phyloP scores from a whole-genome alignment of 2,329 filamentous ascomycete species.

The Podosphaera aphanis region DNA sequence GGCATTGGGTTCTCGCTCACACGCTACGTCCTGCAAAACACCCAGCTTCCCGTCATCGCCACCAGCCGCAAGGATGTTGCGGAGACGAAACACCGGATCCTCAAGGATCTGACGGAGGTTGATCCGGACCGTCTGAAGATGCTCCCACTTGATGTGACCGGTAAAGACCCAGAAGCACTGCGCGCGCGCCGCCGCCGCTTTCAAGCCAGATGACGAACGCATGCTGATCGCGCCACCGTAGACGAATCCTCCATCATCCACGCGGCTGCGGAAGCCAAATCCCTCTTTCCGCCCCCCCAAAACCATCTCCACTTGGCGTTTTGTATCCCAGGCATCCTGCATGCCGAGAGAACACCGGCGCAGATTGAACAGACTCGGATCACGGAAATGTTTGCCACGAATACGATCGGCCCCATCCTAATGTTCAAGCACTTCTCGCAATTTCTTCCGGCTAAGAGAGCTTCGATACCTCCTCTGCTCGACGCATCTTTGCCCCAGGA shows the following conservation, averaged over 20 bases:
- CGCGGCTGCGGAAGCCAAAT: conserved; percentile 26
- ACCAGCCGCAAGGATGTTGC: conserved; percentile 31
- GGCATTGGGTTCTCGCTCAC: conserved; percentile 40
- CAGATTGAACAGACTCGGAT: conserved; percentile 39
- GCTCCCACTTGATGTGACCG: conserved; percentile 30
- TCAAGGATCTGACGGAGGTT: conserved; percentile 24
- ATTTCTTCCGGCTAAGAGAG: conserved; percentile 38
- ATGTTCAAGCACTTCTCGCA: conserved; percentile 52
- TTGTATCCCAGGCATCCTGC: conserved; percentile 46
- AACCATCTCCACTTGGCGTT: conserved; percentile 46
- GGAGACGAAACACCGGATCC: conserved; percentile 23
- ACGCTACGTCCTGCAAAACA: conserved; percentile 31
- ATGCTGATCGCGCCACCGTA: conserved; percentile 2
- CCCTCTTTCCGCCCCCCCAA: conserved; percentile 25
- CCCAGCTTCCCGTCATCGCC: conserved; percentile 32
- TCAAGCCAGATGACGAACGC: neutral
- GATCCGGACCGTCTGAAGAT: conserved; percentile 24
- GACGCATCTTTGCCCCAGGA: conserved; percentile 18
- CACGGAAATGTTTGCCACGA: conserved; percentile 48
- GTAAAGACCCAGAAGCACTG: conserved; percentile 17
- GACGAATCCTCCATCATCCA: conserved; percentile 39
- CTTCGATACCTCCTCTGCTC: conserved; percentile 14
- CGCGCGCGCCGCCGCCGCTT: neutral
- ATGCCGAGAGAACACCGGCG: conserved; percentile 44
- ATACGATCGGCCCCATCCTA: conserved; percentile 50